Evolutionary conservation across 75 land plant species (phyloP).

Genomic region (Cunninghamia lanceolata): DNA sequence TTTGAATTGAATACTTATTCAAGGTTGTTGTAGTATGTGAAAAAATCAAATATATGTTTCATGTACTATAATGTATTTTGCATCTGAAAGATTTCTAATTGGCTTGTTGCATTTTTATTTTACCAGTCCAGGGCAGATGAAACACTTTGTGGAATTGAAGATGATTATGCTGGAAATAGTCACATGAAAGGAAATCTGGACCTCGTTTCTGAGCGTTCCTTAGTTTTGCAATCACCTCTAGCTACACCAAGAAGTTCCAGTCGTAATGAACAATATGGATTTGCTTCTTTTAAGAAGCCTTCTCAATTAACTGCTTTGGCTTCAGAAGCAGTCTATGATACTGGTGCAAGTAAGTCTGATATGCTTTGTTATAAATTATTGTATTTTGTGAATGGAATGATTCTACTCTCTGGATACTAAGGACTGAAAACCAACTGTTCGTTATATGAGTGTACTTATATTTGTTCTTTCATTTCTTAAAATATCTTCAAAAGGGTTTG

Average conservation of each 20-base stretch:
- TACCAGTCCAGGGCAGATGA: slow-evolving; percentile 61
- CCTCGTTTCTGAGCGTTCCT: slow-evolving; percentile 44
- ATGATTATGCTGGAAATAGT: slow-evolving; percentile 68
- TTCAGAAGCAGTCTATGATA: slow-evolving; percentile 43
- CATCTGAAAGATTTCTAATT: background rate
- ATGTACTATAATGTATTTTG: background rate
- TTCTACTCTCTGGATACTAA: background rate
- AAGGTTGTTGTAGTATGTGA: background rate
- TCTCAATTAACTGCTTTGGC: slow-evolving; percentile 27
- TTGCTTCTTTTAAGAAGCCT: slow-evolving; percentile 35
- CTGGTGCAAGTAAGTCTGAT: slow-evolving; percentile 35
- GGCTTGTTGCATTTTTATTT: slow-evolving; percentile 4
- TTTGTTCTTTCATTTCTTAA: background rate
- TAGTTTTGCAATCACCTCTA: slow-evolving; percentile 48
- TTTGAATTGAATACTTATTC: background rate
- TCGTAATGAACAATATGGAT: slow-evolving; percentile 30
- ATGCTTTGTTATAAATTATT: background rate
- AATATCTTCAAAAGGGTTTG: background rate
- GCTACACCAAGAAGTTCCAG: slow-evolving; percentile 30
- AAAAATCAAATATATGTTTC: background rate
- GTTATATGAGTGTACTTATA: background rate
- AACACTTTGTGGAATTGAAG: slow-evolving; percentile 55
- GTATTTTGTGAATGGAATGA: background rate
- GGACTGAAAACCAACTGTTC: background rate
- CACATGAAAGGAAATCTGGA: slow-evolving; percentile 45